Evolutionary conservation across 176 grass and related monocot genomes (phyloP).

Genomic region (Echinochloa phyllopogon): DNA sequence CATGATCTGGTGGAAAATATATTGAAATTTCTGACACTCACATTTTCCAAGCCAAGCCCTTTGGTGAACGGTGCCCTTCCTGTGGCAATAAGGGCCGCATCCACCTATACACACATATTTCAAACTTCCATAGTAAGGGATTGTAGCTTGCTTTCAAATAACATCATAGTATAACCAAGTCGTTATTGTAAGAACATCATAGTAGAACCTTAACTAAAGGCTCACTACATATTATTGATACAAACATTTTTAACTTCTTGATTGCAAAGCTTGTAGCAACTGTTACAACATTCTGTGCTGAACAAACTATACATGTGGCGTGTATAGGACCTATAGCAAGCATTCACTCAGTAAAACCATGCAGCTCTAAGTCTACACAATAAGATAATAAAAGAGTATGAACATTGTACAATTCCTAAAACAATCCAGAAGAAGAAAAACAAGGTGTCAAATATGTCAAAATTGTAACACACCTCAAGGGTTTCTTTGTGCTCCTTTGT

Average conservation of each 20-base stretch:
- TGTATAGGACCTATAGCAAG: background rate
- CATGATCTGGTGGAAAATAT: constrained; percentile 14
- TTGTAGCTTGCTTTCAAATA: background rate
- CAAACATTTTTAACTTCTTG: constrained; percentile 4
- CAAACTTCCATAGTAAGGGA: background rate
- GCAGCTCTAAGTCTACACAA: constrained; percentile 33
- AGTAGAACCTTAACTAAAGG: background rate
- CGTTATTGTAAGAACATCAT: background rate
- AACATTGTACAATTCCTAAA: background rate
- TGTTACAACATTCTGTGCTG: constrained; percentile 1
- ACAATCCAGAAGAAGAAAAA: constrained; percentile 15
- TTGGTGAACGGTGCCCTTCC: constrained; percentile 95
- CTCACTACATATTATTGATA: background rate
- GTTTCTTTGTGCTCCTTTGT: constrained; percentile 92
- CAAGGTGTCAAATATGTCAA: constrained; percentile 18
- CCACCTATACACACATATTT: constrained; percentile 62
- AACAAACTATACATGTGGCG: background rate
- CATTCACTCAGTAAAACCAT: constrained; percentile 4
- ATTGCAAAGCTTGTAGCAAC: background rate
- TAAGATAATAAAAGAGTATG: constrained; percentile 7
- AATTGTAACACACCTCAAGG: constrained; percentile 69
- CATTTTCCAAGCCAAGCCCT: constrained; percentile 99
- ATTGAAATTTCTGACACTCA: constrained; percentile 41
- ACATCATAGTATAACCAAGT: background rate
- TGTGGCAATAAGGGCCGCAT: constrained; percentile 96